Evolutionary conservation across 805 yeast species (phyloP).

Genomic region (Metschnikowia santaceciliae): DNA sequence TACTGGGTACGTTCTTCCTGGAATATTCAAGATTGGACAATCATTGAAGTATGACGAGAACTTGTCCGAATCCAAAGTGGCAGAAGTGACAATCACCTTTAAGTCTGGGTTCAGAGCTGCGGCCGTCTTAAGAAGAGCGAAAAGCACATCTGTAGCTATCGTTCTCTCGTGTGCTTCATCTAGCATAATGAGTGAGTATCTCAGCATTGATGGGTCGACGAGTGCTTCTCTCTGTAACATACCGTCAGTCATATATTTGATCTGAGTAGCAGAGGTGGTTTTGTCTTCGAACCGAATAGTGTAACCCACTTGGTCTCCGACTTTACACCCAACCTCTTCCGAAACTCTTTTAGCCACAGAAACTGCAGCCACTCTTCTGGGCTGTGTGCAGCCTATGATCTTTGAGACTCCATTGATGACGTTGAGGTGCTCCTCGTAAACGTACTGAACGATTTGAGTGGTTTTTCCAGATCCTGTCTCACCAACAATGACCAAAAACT

Average conservation of each 20-base stretch:
- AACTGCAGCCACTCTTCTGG: conserved; percentile 78
- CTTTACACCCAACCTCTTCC: conserved; percentile 60
- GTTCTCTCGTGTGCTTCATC: conserved; percentile 99
- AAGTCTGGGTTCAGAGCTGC: conserved; percentile 65
- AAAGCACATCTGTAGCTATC: conserved; percentile 84
- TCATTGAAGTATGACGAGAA: conserved; percentile 72
- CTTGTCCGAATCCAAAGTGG: conserved; percentile 86
- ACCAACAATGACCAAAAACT: conserved; percentile 80
- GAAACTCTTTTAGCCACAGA: conserved; percentile 83
- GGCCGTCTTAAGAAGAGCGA: conserved; percentile 79
- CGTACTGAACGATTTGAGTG: conserved; percentile 40
- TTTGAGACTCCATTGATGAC: conserved; percentile 18
- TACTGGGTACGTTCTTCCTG: conserved; percentile 91
- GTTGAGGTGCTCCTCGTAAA: conserved; percentile 59
- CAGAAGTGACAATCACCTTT: conserved; percentile 82
- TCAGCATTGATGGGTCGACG: conserved; percentile 68
- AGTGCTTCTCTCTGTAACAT: conserved; percentile 88
- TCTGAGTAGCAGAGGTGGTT: conserved; percentile 51
- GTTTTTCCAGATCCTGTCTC: conserved; percentile 73
- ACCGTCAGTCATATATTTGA: conserved; percentile 97
- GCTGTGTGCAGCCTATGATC: conserved; percentile 69
- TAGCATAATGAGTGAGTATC: conserved; percentile 81
- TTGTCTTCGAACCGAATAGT: conserved; percentile 81
- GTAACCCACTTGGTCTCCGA: conserved; percentile 82
- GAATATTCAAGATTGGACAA: conserved; percentile 81